Base-by-base conservation (phyloP, 306 rosid genomes). In the Quercus alba region DNA sequence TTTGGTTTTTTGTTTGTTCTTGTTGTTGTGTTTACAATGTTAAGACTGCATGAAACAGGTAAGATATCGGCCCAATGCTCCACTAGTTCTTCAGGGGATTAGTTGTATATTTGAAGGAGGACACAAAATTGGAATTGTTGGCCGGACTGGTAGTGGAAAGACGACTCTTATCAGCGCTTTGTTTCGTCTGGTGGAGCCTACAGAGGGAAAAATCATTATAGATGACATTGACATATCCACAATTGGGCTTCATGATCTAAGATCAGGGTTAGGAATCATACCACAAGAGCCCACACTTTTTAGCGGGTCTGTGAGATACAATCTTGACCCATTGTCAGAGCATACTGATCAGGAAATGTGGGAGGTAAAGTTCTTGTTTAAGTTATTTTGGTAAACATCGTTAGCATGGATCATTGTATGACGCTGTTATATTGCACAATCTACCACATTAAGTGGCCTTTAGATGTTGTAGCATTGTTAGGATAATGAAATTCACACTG, bases 131-230 rank as follows among this genome's bases (percentile, higher is more conserved):
- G 86, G 83, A 9, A 79, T 83, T 1, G 83, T 83, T 33, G 83
- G 86, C 64, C 70, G 83, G 74, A 83, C 86, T n/a, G 86, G 86
- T n/a, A 83, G 86, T 63, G 86, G 86, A 54, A 83, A 79, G 78
- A 79, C 86, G 17, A 83, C 86, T 75, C 83, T 79, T 55, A 75
- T 83, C 23, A 70, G 86, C 6, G 81, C 73, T 1, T 54, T 83
- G 63, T 83, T 83, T 63, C 83, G 83, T 54, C 77, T 83, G 30
- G 83, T 79, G 13, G 86, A 79, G 78, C 83, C 83, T 14, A 70
- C 72, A n/a, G 83, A 75, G 75, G 86, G 86, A 54, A 54, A 30
- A 10, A 74, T 83, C 51, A 64, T 83, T 35, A 21, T 83, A 11
- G 83, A 83, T 56, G 75, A 18, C 17, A 41, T 75, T 62, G 86